Conservation (phyloP, 306 rosid species). For the barrel medic (Medicago truncatula) region DNA sequence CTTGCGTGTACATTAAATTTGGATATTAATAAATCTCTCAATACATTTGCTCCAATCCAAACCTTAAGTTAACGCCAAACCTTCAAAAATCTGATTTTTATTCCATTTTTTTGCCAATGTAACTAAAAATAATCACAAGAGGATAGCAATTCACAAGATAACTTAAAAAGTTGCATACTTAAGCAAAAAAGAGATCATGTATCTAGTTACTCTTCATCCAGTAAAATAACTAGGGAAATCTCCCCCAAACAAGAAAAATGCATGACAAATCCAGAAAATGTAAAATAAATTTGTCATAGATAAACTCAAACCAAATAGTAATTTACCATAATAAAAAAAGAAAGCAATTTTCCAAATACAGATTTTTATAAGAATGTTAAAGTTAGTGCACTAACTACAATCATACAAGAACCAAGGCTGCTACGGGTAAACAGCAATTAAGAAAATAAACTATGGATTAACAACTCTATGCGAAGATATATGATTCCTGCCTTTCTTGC, state of each 20-base stretch:
- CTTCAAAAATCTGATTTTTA: background rate
- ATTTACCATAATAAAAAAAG: background rate
- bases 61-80: background rate
- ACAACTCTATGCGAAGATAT: slow-evolving; percentile 34
- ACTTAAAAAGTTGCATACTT: background rate
- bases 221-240: background rate
- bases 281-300: background rate
- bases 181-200: background rate
- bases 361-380: slow-evolving; percentile 22
- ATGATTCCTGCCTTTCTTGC: slow-evolving; percentile 26
- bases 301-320: slow-evolving; percentile 24
- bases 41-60: too few relatives aligned
- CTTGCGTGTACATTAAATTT: background rate
- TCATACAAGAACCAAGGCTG: slow-evolving; percentile 37
- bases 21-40: too few relatives aligned
- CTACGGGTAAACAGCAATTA: slow-evolving; percentile 31
- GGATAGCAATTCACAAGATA: background rate
- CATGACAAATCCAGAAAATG: background rate
- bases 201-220: background rate
- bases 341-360: slow-evolving; percentile 22
- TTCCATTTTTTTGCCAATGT: background rate
- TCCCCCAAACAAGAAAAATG: background rate
- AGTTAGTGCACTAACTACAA: slow-evolving; percentile 43
- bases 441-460: slow-evolving; percentile 42
- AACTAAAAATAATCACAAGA: background rate